These are phyloP conservation scores for Salicornia ramosissima DNA, from an alignment of 148 eudicot species.

Conservation along the genomic window DNA sequence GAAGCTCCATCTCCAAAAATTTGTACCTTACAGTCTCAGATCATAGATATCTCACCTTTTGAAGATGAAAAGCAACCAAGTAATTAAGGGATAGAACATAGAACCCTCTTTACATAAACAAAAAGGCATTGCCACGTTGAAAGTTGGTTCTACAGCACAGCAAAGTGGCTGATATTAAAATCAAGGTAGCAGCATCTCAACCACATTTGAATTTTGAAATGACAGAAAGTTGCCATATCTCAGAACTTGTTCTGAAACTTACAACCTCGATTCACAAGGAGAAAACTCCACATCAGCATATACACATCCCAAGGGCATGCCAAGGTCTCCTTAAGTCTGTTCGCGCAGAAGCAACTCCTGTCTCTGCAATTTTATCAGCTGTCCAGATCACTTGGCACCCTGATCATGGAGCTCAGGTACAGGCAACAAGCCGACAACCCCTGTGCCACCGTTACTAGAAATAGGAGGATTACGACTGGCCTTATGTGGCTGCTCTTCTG, in stretches of 20 bases:
- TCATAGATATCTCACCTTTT: not conserved
- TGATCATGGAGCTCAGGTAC: slow-evolving; percentile 12
- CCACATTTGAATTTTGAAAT: slow-evolving; percentile 16
- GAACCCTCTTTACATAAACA: not conserved
- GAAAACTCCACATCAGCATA: not conserved
- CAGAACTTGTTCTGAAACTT: not conserved
- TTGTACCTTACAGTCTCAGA: not conserved
- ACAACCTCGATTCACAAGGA: not conserved
- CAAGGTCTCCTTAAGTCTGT: not conserved
- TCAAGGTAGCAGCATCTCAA: slow-evolving; percentile 11
- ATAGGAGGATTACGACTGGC: not conserved
- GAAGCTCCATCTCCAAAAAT: slow-evolving; percentile 21
- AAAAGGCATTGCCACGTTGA: not conserved
- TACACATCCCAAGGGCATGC: not conserved
- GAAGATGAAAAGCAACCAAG: slow-evolving; percentile 1
- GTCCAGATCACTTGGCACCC: slow-evolving; percentile 8
- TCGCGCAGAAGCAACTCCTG: not conserved
- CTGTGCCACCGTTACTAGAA: not conserved
- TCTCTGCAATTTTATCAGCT: slow-evolving; percentile 9
- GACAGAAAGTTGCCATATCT: slow-evolving; percentile 10
- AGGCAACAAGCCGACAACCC: not conserved
- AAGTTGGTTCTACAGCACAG: not conserved
- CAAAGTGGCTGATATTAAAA: not conserved
- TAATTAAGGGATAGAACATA: not conserved
- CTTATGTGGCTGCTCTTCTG: slow-evolving; percentile 1